Conservation (phyloP, 31 red algal species). For the Odonthalia washingtoniensis region DNA sequence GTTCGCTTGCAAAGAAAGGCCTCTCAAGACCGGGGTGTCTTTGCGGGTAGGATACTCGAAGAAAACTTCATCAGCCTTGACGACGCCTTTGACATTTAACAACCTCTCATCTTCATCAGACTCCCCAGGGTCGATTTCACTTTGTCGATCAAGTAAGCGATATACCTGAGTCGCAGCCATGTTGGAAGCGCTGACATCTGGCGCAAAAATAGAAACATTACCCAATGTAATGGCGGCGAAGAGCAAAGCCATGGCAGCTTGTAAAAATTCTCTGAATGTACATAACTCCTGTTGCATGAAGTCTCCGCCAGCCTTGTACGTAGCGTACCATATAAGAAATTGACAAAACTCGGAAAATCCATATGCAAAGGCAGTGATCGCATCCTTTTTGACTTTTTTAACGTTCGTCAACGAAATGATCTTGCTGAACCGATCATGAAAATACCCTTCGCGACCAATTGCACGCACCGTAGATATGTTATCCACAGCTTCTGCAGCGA, state of each 20-base stretch:
- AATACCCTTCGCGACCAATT: slow-evolving; percentile 79
- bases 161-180: slow-evolving; percentile 81
- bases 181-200: slow-evolving; percentile 66
- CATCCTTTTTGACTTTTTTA: slow-evolving; percentile 45
- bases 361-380: slow-evolving; percentile 72
- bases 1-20: slow-evolving; percentile 60
- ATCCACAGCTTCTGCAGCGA: slow-evolving; percentile 90
- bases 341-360: slow-evolving; percentile 83
- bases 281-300: slow-evolving; percentile 63
- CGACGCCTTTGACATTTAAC: slow-evolving; percentile 42
- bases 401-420: slow-evolving; percentile 57
- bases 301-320: slow-evolving; percentile 71
- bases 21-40: slow-evolving; percentile 87
- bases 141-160: slow-evolving; percentile 72
- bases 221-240: slow-evolving; percentile 86
- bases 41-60: slow-evolving; percentile 91
- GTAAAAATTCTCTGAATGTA: slow-evolving; percentile 64
- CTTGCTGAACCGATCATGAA: slow-evolving; percentile 56
- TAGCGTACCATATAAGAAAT: slow-evolving; percentile 74
- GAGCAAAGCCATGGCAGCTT: slow-evolving; percentile 68
- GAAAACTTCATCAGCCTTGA: slow-evolving; percentile 67
- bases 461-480: slow-evolving; percentile 75
- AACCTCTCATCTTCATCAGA: slow-evolving; percentile 33
- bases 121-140: slow-evolving; percentile 74
- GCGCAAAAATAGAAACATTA: slow-evolving; percentile 70